These are phyloP conservation scores for Aspergillus candidus DNA, from an alignment of 2,329 filamentous ascomycete genomes.

Conservation along the genomic window DNA sequence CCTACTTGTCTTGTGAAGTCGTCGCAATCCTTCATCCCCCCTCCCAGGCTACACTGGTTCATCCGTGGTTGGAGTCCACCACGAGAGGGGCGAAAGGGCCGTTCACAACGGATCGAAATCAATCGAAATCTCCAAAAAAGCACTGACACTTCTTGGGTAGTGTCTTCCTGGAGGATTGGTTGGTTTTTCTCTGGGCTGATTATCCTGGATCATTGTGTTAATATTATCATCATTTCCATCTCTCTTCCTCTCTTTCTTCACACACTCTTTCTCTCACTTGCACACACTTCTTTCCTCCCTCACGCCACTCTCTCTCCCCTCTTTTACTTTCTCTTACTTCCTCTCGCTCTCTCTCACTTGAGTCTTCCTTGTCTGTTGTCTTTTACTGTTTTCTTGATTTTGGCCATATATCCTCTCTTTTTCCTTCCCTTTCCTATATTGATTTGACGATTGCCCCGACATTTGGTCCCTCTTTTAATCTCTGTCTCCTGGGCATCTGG, in stretches of 20 bases:
- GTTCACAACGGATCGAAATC: conserved; percentile 1
- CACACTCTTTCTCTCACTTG: background rate
- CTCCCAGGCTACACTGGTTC: background rate
- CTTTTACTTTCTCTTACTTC: conserved; percentile 4
- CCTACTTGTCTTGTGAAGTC: conserved; percentile 6
- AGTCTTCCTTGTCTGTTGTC: background rate
- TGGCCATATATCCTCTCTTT: no score
- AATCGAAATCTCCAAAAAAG: conserved; percentile 2
- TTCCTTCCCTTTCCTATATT: no score
- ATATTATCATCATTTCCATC: conserved; percentile 3
- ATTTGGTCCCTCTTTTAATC: no score
- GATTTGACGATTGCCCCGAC: no score
- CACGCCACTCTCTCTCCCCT: background rate
- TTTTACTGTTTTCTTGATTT: no score
- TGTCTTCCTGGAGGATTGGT: conserved; percentile 3
- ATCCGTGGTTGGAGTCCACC: conserved; percentile 12
- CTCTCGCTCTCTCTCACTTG: conserved; percentile 1
- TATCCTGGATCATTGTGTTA: conserved; percentile 2
- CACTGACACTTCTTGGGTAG: background rate
- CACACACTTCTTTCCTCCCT: conserved; percentile 2
- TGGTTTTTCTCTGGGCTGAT: background rate
- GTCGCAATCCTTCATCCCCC: conserved; percentile 11
- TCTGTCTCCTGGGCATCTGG: background rate
- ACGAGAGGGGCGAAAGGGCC: conserved; percentile 5
- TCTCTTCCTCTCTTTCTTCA: conserved; percentile 3